Conservation (phyloP, 169 alveolate genomes). For the Neospora caninum region DNA sequence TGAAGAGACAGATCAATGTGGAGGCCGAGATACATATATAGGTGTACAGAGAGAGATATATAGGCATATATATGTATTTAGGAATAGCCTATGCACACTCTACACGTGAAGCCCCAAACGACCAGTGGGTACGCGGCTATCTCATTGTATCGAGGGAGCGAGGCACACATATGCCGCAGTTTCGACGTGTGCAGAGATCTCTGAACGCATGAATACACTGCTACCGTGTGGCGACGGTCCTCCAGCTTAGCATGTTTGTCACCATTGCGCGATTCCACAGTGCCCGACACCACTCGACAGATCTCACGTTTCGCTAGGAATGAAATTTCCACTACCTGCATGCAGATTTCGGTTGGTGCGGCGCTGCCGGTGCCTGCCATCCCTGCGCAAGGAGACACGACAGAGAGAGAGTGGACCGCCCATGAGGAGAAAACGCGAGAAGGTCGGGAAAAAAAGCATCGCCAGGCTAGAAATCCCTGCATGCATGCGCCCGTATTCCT, state of each 20-base stretch:
- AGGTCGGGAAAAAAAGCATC: too few relatives aligned
- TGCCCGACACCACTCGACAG: background rate
- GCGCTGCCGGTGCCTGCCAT: background rate
- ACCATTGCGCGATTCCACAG: too few relatives aligned
- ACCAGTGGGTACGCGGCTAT: too few relatives aligned
- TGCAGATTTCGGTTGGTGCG: background rate
- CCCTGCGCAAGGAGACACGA: background rate
- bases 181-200: too few relatives aligned
- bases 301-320: background rate
- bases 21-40: background rate
- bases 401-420: background rate
- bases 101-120: background rate
- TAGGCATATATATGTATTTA: background rate
- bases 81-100: background rate
- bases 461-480: too few relatives aligned
- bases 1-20: background rate
- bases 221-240: too few relatives aligned
- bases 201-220: too few relatives aligned
- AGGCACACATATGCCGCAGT: too few relatives aligned
- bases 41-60: background rate
- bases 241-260: too few relatives aligned
- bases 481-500: too few relatives aligned
- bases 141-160: too few relatives aligned
- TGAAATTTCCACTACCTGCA: background rate
- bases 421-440: background rate